Percentiles rank a stretch among this genome's conserved stretches.
These are phyloP conservation scores for Emericellopsis terricola DNA, from an alignment of 495 filamentous ascomycete genomes.

Conservation along the genomic window DNA sequence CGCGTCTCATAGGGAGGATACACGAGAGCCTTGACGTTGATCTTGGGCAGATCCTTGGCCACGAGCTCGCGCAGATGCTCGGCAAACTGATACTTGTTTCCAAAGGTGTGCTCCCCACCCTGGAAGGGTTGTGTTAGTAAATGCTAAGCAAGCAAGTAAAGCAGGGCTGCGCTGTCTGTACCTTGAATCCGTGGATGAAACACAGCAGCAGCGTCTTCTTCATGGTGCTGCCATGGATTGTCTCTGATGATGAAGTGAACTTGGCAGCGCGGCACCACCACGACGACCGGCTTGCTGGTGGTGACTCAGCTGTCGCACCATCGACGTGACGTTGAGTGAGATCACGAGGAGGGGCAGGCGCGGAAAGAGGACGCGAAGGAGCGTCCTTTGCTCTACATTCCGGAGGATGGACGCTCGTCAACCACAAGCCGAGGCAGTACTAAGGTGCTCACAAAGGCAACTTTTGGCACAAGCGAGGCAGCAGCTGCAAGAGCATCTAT, in stretches of 20 bases:
- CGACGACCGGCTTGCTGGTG: no score
- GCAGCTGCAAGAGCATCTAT: slow-evolving; percentile 2
- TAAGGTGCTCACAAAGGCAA: no score
- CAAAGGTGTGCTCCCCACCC: slow-evolving; percentile 85
- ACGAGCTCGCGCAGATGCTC: slow-evolving; percentile 55
- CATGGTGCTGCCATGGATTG: slow-evolving; percentile 31
- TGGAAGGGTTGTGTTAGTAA: slow-evolving; percentile 18
- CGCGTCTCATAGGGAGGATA: slow-evolving; percentile 90
- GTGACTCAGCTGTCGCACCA: no score
- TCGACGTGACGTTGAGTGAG: not conserved
- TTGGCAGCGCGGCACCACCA: not conserved
- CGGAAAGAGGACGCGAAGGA: not conserved
- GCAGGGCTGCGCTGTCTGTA: no score
- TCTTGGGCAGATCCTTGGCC: slow-evolving; percentile 49
- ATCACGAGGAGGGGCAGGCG: not conserved
- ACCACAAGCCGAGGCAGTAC: not conserved
- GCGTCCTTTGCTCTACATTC: not conserved
- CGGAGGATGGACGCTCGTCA: no score
- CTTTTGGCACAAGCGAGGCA: no score
- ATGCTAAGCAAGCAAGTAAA: no score
- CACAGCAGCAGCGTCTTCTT: slow-evolving; percentile 79
- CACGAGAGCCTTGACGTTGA: slow-evolving; percentile 49
- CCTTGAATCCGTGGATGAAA: slow-evolving; percentile 98
- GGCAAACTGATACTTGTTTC: slow-evolving; percentile 41
- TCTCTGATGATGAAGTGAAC: no score